Evolutionary conservation across 495 filamentous ascomycete genomes (phyloP).

Genomic region (Penicillium waksmanii): DNA sequence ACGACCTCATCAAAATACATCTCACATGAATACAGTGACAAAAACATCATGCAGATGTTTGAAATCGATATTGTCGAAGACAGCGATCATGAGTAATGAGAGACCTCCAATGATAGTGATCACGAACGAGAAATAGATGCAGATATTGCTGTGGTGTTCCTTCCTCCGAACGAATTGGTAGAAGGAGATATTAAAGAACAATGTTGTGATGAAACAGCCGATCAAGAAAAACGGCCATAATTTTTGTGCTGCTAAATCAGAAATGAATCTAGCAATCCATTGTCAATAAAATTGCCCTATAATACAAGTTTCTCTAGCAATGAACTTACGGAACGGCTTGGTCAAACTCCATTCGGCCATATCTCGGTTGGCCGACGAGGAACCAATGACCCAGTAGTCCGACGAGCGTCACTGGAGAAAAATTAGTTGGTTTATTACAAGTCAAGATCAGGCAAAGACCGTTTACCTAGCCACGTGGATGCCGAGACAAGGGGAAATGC

Average conservation of each 20-base stretch:
- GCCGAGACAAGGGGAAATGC: conserved; percentile 17
- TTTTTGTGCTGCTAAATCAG: conserved; percentile 25
- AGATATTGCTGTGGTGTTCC: conserved; percentile 20
- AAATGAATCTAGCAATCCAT: conserved; percentile 22
- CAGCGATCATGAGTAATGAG: conserved; percentile 22
- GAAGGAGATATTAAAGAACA: conserved; percentile 25
- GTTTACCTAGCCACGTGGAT: conserved; percentile 17
- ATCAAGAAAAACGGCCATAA: conserved; percentile 25
- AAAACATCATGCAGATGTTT: conserved; percentile 21
- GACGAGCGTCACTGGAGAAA: conserved; percentile 20
- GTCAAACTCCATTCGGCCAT: conserved; percentile 25
- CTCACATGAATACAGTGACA: conserved; percentile 27
- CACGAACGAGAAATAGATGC: conserved; percentile 21
- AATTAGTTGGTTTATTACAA: background rate
- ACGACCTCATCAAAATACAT: background rate
- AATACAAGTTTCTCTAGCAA: background rate
- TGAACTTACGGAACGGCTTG: conserved; percentile 26
- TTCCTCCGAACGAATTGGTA: conserved; percentile 25
- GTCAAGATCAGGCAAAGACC: background rate
- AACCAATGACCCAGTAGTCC: conserved; percentile 26
- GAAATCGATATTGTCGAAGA: conserved; percentile 26
- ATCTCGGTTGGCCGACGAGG: conserved; percentile 22
- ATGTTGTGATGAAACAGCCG: conserved; percentile 21
- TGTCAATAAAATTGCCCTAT: background rate
- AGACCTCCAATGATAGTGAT: conserved; percentile 24